Base-by-base conservation (phyloP, 2,329 filamentous ascomycete species). In the Aspergillus sp. region DNA sequence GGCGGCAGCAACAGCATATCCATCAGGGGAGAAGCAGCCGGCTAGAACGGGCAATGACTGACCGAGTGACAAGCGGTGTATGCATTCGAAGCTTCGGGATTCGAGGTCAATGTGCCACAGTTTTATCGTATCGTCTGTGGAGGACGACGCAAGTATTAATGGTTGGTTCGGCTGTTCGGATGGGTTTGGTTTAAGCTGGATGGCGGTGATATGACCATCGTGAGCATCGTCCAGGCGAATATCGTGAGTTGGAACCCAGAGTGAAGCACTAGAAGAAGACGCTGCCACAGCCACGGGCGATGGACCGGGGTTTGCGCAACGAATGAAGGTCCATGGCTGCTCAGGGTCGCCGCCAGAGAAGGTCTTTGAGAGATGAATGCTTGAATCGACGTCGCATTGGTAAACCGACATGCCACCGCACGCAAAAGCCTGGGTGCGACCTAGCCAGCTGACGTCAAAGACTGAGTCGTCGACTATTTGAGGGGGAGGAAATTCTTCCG, bases 231-330 rank as follows among this genome's bases (percentile, higher is more conserved):
- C 68, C 27, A 76, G 66, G 33, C 69, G 55, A 17, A 79, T 70
- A 44, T 77, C 72, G 55, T 77, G 75, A 6, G 75, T 77, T n/a
- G 77, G 78, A 35, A 80, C 67, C 77, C 77, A 80, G 24, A 80
- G 66, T 23, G 70, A 64, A 15, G 73, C 66, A n/a, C 64, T 72
- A 3, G 70, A 70, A 39, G 69, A 73, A 19, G 75, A 74, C 23
- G 76, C 77, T 17, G 71, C 68, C 11, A 79, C 73, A 6, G 74
- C 71, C 12, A 78, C 69, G 7, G 74, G 56, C 1, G 69, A 67
- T 7, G 59, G 60, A 3, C 63, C 65, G 6, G 62, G 66, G 27
- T 65, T 65, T 23, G 71, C 63, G 57, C 73, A 73, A 52, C 71
- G 74, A 58, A 78, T 65, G 55, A 77, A 77, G 5, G 75, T 71